These are phyloP conservation scores for Lachnellula subtilissima DNA, from an alignment of 2,329 filamentous ascomycete genomes.

Conservation along the genomic window DNA sequence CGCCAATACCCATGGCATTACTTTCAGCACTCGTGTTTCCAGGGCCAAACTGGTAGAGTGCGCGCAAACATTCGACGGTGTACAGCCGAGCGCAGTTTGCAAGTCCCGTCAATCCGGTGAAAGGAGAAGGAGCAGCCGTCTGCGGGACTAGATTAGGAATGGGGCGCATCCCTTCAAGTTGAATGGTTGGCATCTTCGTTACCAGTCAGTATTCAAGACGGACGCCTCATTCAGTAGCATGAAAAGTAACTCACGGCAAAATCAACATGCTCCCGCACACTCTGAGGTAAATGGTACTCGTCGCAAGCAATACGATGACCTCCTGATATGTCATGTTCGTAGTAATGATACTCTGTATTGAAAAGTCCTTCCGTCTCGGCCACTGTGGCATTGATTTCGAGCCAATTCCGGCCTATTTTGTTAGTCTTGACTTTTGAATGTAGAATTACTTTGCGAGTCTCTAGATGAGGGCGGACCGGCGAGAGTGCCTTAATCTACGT, in stretches of 20 bases:
- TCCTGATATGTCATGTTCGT: conserved; percentile 47
- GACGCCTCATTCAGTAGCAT: not conserved
- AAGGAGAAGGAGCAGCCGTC: not conserved
- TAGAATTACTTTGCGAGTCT: not conserved
- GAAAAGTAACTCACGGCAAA: conserved; percentile 23
- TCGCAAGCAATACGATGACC: conserved; percentile 20
- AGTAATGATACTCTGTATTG: conserved; percentile 48
- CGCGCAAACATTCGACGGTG: conserved; percentile 50
- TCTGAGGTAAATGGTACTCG: conserved; percentile 44
- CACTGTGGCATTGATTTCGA: conserved; percentile 30
- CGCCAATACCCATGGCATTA: conserved; percentile 49
- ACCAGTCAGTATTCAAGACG: not conserved
- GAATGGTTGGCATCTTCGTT: conserved; percentile 18
- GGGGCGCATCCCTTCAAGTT: conserved; percentile 14
- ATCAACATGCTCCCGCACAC: conserved; percentile 45
- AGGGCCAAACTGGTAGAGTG: conserved; percentile 43
- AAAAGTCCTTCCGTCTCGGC: conserved; percentile 30
- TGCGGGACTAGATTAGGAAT: conserved; percentile 10
- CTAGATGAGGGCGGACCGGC: not conserved
- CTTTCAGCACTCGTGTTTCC: conserved; percentile 32
- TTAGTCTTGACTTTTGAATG: not conserved
- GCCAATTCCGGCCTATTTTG: conserved; percentile 21
- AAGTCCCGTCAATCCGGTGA: conserved; percentile 7
- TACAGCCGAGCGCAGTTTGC: conserved; percentile 46
- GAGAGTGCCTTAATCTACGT: conserved; percentile 8